Conservation (phyloP, 345 rosid genomes). For the Aquilaria malaccensis region DNA sequence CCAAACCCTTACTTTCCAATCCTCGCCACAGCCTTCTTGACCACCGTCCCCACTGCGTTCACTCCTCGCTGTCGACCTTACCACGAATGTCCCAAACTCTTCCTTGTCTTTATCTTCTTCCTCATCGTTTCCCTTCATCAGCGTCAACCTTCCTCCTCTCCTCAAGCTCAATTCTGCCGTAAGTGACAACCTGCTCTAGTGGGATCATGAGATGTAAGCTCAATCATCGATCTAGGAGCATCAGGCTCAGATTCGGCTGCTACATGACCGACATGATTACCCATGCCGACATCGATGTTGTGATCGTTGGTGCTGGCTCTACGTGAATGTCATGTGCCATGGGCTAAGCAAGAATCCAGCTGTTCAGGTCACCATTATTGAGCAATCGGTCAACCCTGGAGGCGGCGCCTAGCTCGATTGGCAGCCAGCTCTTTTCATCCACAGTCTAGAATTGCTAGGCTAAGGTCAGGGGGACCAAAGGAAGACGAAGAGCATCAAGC, state of each 20-base stretch:
- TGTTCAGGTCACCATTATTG: constrained; percentile 54
- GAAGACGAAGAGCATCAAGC: too few species aligned
- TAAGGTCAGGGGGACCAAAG: too few species aligned
- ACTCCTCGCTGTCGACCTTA: constrained; percentile 35
- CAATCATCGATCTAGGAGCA: constrained; percentile 20
- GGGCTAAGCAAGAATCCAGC: constrained; percentile 70
- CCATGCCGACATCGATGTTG: constrained; percentile 62
- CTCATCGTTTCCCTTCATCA: constrained; percentile 37
- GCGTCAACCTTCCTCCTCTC: constrained; percentile 15
- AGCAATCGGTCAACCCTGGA: constrained; percentile 80
- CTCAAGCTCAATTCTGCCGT: constrained; percentile 30
- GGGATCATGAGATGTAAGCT: constrained; percentile 4
- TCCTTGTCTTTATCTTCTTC: constrained; percentile 38
- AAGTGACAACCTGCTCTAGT: constrained; percentile 15
- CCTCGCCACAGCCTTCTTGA: constrained; percentile 52
- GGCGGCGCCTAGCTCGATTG: constrained; percentile 69
- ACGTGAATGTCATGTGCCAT: constrained; percentile 64
- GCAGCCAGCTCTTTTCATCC: constrained; percentile 66
- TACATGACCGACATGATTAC: constrained; percentile 77
- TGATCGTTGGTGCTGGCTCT: constrained; percentile 68
- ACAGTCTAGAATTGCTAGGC: too few species aligned
- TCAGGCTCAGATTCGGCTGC: constrained; percentile 38
- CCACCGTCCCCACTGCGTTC: constrained; percentile 34
- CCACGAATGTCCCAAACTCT: constrained; percentile 78
- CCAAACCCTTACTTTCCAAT: constrained; percentile 53